These are phyloP conservation scores for Colletotrichum truncatum DNA, from an alignment of 2,329 filamentous ascomycete genomes.

Conservation along the genomic window DNA sequence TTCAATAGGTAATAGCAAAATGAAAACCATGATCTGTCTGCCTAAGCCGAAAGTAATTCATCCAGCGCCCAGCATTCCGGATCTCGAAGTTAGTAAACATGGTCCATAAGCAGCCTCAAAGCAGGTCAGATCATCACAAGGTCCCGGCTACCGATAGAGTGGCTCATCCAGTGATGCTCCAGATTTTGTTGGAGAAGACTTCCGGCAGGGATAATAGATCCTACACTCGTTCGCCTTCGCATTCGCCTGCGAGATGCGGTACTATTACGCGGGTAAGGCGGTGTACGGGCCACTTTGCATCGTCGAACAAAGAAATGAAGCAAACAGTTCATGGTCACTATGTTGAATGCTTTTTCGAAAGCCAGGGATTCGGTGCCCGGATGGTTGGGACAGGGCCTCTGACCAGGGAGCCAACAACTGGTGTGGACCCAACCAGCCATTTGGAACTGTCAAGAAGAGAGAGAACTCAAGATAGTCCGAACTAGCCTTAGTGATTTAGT, in stretches of 20 bases:
- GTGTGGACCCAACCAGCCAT: neutral
- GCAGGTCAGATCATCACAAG: neutral
- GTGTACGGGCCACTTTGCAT: neutral
- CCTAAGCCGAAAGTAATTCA: neutral
- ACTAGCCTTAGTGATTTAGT: neutral
- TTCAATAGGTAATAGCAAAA: no score
- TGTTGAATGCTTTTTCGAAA: neutral
- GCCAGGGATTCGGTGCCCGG: neutral
- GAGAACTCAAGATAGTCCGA: neutral
- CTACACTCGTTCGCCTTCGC: neutral
- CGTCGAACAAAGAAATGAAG: neutral
- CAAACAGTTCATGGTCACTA: neutral
- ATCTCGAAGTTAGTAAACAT: neutral
- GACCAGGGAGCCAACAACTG: slow-evolving; percentile 2
- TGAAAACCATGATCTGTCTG: neutral
- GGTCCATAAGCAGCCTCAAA: neutral
- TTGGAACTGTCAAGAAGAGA: neutral
- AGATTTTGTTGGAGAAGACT: neutral
- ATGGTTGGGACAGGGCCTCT: neutral
- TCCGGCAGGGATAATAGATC: neutral
- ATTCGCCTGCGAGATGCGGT: neutral
- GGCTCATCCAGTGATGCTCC: neutral
- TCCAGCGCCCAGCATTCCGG: neutral
- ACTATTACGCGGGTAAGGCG: neutral
- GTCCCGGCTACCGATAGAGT: neutral